A percentile compares a stretch with the other conserved stretches of the same genome.
Conservation (phyloP, 306 rosid species). For the Ormosia emarginata region DNA sequence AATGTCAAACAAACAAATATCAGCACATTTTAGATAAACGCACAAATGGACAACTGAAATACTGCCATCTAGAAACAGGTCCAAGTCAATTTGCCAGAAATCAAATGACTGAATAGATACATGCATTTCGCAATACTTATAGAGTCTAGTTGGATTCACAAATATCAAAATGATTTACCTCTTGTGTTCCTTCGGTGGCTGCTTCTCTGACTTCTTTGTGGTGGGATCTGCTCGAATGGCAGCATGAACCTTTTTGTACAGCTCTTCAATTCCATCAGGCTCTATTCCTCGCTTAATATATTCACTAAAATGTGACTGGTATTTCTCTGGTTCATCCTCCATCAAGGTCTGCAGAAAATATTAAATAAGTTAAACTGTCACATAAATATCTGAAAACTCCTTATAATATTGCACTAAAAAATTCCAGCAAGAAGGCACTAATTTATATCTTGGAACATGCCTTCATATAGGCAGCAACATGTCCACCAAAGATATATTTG, state of each 20-base stretch:
- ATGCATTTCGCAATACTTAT: not conserved
- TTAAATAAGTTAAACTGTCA: not conserved
- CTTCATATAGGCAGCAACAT: constrained; percentile 69
- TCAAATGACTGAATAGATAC: not conserved
- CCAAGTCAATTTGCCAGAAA: not conserved
- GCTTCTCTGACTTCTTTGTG: constrained; percentile 46
- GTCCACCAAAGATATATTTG: constrained; percentile 77
- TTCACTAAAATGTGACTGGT: constrained; percentile 69
- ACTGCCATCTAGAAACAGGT: not conserved
- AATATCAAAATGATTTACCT: constrained; percentile 33
- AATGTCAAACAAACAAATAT: not conserved
- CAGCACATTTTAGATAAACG: not conserved
- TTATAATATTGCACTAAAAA: too few species aligned
- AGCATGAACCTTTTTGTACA: constrained; percentile 85
- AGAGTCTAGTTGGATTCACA: not conserved
- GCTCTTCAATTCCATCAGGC: constrained; percentile 53
- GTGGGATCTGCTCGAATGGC: constrained; percentile 73
- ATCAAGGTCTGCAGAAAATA: constrained; percentile 39
- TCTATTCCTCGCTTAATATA: constrained; percentile 65
- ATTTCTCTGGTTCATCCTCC: constrained; percentile 88
- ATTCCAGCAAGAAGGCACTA: not conserved
- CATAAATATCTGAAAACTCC: not conserved
- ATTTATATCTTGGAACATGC: not conserved
- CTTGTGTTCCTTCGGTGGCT: constrained; percentile 64
- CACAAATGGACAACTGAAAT: not conserved